Conservation (phyloP, 306 rosid species). For the Cicer yamashitae region DNA sequence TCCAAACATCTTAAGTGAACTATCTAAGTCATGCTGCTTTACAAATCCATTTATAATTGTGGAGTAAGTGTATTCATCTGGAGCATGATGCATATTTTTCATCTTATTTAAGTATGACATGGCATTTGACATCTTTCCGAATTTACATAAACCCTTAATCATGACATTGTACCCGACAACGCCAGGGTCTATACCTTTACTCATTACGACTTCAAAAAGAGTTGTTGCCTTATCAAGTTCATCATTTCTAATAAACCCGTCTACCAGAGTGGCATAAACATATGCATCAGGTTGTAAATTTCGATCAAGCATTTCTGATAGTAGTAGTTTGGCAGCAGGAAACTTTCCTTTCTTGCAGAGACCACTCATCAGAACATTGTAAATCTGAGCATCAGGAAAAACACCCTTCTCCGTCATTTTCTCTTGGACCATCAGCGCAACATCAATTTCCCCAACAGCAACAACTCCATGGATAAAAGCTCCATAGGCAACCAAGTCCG, state of each 20-base stretch:
- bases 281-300: slow-evolving; percentile 71
- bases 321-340: slow-evolving; percentile 68
- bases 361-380: slow-evolving; percentile 84
- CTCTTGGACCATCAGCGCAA: slow-evolving; percentile 63
- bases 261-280: slow-evolving; percentile 76
- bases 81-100: slow-evolving; percentile 52
- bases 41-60: slow-evolving; percentile 81
- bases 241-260: slow-evolving; percentile 69
- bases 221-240: slow-evolving; percentile 68
- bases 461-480: slow-evolving; percentile 80
- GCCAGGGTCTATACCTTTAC: slow-evolving; percentile 65
- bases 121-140: slow-evolving; percentile 75
- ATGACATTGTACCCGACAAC: slow-evolving; percentile 78
- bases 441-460: neutral
- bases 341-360: slow-evolving; percentile 78
- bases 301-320: slow-evolving; percentile 78
- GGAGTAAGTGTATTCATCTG: slow-evolving; percentile 79
- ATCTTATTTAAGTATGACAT: slow-evolving; percentile 58
- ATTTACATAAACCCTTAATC: slow-evolving; percentile 87
- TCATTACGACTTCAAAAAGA: slow-evolving; percentile 57
- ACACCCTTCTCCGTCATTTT: slow-evolving; percentile 78
- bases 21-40: slow-evolving; percentile 64
- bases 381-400: slow-evolving; percentile 76
- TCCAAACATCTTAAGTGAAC: slow-evolving; percentile 68
- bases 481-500: slow-evolving; percentile 77